Base-by-base conservation (phyloP, 2,329 filamentous ascomycete species). In the Pseudopithomyces chartarum region DNA sequence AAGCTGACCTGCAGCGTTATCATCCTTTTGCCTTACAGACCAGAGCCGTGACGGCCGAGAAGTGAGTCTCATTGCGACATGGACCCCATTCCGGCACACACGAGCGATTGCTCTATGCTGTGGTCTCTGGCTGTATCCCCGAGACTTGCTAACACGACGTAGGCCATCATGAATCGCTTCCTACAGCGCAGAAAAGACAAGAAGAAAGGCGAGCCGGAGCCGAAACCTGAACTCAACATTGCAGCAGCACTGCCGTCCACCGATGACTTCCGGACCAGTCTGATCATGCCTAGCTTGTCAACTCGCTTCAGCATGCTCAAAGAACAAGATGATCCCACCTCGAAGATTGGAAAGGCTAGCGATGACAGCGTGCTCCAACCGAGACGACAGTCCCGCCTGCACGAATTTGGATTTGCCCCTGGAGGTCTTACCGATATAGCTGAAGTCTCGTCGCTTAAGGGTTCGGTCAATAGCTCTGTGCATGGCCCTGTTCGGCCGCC, bases 241-340 rank as follows among this genome's bases (percentile, higher is more conserved):
- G 75, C 87, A 2, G 81, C 81, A 12, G 93, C 87, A 0, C 81
- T 99, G 2, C 95, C 95, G 1, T 83, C 92, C 0, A 88, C 81
- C 45, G 92, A 98, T 76, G 89, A 98, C 70, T 98, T 99, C 76
- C 87, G 95, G 55, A 99, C 95, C 3, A 98, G 95, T 81, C 80
- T 99, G 56, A 82, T 99, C 60, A 96, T 99, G 94, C 93, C 92
- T 0, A 94, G 93, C 40, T 83, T 99, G 4, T 98, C 94, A 0
- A 92, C 93, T 12, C 88, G 95, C 6, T 99, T 99, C 75, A 98
- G 94, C 65, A 98, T 98, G 94, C 81, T 98, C 32, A 84, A 92
- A 68, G 94, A 97, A 76, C 94, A 97, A 74, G 93, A 97, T 73
- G 92, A 97, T 68, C 94, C 94, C 1, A 89, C 82, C 60, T 94